Conservation (phyloP, 2,329 filamentous ascomycete species). For the Ilyonectria sp. region DNA sequence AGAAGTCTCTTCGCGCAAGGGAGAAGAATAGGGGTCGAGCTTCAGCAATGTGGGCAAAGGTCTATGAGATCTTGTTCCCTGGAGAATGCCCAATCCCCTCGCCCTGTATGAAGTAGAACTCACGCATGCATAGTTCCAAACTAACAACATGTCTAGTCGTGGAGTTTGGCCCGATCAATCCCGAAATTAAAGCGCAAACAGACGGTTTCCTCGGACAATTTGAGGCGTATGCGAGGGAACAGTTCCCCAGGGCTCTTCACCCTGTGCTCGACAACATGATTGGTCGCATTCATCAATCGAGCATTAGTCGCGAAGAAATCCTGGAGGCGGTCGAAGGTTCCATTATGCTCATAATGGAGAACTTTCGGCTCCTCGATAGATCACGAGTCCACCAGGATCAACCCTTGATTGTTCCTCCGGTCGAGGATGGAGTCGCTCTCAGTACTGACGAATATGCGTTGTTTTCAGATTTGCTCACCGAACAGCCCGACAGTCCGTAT, state of each 20-base stretch:
- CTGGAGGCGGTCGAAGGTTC: too few relatives aligned
- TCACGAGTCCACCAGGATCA: too few relatives aligned
- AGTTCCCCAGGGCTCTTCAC: slow-evolving; percentile 18
- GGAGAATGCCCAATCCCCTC: slow-evolving; percentile 19
- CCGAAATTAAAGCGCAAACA: neutral
- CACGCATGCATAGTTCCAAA: neutral
- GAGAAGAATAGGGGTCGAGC: slow-evolving; percentile 11
- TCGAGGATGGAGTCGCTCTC: too few relatives aligned
- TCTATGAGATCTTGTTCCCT: slow-evolving; percentile 36
- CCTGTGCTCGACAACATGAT: too few relatives aligned
- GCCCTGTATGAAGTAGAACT: slow-evolving; percentile 26
- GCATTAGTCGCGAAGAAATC: too few relatives aligned
- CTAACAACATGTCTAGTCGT: neutral
- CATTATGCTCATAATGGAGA: too few relatives aligned
- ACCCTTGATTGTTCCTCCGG: too few relatives aligned
- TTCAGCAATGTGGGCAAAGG: slow-evolving; percentile 29
- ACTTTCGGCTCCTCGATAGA: too few relatives aligned
- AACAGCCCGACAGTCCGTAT: too few relatives aligned
- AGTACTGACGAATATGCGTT: too few relatives aligned
- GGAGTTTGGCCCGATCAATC: neutral
- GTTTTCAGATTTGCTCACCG: too few relatives aligned
- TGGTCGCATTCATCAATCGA: too few relatives aligned
- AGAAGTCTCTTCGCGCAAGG: slow-evolving; percentile 19
- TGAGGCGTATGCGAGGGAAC: slow-evolving; percentile 3
- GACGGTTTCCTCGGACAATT: slow-evolving; percentile 22